A percentile compares a stretch with the other conserved stretches of the same genome.
These are phyloP conservation scores for Crithidia acanthocephali DNA, from an alignment of 208 protist genomes.

Conservation along the genomic window DNA sequence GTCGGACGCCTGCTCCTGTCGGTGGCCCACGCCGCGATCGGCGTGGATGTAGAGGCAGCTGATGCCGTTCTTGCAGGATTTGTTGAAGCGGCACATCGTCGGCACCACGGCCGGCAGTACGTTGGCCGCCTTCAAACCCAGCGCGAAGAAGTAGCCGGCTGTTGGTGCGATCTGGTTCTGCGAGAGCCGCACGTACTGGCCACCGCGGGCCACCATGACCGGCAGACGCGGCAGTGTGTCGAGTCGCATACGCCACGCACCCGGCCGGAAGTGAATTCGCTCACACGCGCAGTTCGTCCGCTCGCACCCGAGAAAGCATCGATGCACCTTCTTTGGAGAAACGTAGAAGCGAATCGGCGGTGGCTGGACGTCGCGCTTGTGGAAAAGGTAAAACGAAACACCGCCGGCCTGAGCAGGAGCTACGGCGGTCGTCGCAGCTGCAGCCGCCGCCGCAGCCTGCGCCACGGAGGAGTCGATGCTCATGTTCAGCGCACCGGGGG, in stretches of 20 bases:
- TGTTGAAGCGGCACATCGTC: slow-evolving; percentile 78
- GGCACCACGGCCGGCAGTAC: slow-evolving; percentile 72
- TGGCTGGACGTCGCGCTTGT: slow-evolving; percentile 68
- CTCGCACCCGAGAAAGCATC: slow-evolving; percentile 72
- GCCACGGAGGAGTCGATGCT: slow-evolving; percentile 22
- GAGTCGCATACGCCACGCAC: slow-evolving; percentile 64
- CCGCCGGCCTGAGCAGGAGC: not conserved
- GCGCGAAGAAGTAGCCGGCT: slow-evolving; percentile 78
- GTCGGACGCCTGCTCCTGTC: slow-evolving; percentile 33
- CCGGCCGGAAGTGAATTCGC: slow-evolving; percentile 54
- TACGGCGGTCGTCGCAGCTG: not conserved
- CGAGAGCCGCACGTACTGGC: slow-evolving; percentile 42
- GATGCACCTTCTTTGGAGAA: slow-evolving; percentile 64
- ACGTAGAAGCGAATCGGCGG: slow-evolving; percentile 75
- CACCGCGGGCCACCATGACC: slow-evolving; percentile 31
- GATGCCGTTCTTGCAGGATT: slow-evolving; percentile 59
- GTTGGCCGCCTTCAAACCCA: slow-evolving; percentile 58
- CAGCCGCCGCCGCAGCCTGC: not conserved
- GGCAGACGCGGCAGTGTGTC: slow-evolving; percentile 49
- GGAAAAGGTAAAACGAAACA: slow-evolving; percentile 68
- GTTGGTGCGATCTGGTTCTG: slow-evolving; percentile 57
- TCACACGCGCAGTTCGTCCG: slow-evolving; percentile 55
- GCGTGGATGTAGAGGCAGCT: slow-evolving; percentile 85
- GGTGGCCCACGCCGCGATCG: slow-evolving; percentile 34
- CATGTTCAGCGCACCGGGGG: not conserved